Evolutionary conservation across 768 basidiomycete species (phyloP), one percentile per base, ranked within the genome.

Genomic region (Hydnomerulius pinastri): DNA sequence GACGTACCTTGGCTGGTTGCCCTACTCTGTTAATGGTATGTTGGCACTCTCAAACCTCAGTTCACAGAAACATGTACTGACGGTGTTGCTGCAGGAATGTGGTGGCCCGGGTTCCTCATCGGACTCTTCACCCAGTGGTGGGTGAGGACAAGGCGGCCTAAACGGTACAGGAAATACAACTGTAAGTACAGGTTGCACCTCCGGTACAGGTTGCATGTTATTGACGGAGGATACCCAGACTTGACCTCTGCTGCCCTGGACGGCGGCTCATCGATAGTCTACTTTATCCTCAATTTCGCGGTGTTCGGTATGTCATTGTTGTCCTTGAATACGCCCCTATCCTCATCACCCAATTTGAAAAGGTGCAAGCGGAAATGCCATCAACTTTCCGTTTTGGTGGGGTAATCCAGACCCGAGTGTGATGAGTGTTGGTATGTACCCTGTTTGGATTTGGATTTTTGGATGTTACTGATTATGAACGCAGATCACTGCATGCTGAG

Each of bases 21-120:
- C 57, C 56, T 68, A 35, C 18, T 55, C 32, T 46, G 58, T 45
- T 32, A 62, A 45, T 49, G 61, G 41, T 70, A 61, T 57, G 61
- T 12, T 20, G n/a, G 11, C 15, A 20, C 23, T 32, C 20, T n/a
- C 11, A 21, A 8, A 41, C 7, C 8, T 20, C 37, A 9, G 11
- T 28, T 30, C 41, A 29, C 17, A 28, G 4, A 5, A 29, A 18
- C 8, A 4, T 35, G 32, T 36, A 38, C 29, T 30, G 7, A 41
- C 24, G n/a, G 25, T 21, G 6, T 13, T 24, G n/a, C 20, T 24
- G 12, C 27, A 55, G 54, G 54, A 64, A 52, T 59, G 67, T 80
- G 78, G 76, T 78, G 76, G 71, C 75, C 77, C 6, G 80, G 79
- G 51, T 55, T 79, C 39, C 64, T 81, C 21, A 79, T 82, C 46